Conservation (phyloP, 163 green algal genomes). For the Coccomyxa subellipsoidea region DNA sequence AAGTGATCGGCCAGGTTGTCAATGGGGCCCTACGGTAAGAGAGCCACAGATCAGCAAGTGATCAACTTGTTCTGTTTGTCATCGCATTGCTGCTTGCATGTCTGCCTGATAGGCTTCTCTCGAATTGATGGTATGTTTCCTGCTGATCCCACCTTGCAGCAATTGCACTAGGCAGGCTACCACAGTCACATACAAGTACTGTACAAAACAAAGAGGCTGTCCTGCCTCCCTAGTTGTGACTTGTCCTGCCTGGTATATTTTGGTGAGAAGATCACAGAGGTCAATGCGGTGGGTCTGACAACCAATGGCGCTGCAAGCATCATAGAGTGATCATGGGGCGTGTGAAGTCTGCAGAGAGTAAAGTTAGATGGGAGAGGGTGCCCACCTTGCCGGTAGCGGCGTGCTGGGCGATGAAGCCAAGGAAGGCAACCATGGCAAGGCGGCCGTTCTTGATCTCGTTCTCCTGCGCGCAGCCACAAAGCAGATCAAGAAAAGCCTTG, state of each 20-base stretch:
- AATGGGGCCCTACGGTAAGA: slow-evolving; percentile 70
- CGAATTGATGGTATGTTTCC: background rate
- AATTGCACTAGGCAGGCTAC: too few species aligned
- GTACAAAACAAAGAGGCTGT: too few species aligned
- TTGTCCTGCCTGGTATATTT: too few species aligned
- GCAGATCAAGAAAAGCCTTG: background rate
- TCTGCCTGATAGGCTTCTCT: too few species aligned
- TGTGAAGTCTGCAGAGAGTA: too few species aligned
- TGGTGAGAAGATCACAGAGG: too few species aligned
- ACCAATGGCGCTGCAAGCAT: too few species aligned
- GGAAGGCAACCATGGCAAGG: slow-evolving; percentile 87
- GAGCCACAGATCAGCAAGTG: background rate
- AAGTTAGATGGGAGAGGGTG: background rate
- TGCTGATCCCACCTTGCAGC: background rate
- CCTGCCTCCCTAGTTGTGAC: too few species aligned
- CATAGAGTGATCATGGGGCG: too few species aligned
- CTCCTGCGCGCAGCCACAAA: background rate
- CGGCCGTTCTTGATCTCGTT: slow-evolving; percentile 36
- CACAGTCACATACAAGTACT: too few species aligned
- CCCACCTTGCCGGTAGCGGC: slow-evolving; percentile 64
- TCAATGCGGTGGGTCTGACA: too few species aligned
- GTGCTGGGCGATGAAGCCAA: slow-evolving; percentile 89
- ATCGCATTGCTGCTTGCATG: background rate
- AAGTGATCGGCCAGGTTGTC: slow-evolving; percentile 74
- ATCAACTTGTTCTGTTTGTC: background rate